Evolutionary conservation across 2,329 filamentous ascomycete genomes (phyloP).

Genomic region (Beauveria pseudobassiana): DNA sequence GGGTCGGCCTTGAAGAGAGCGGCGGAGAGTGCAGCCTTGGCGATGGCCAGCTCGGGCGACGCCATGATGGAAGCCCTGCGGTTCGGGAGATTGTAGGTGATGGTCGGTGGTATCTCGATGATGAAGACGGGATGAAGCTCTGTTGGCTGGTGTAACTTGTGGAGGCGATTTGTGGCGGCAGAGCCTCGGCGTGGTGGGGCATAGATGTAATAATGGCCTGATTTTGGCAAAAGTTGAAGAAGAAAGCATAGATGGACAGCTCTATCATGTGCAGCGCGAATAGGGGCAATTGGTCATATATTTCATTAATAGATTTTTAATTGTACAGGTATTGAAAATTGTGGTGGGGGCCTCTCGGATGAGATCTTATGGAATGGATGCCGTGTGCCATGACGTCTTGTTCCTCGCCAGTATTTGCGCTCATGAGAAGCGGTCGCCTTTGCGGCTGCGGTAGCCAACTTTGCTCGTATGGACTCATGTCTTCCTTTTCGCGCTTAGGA

Average conservation of each 20-base stretch:
- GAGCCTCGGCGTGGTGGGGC: slow-evolving; percentile 12
- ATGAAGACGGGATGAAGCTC: background rate
- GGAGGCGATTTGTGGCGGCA: background rate
- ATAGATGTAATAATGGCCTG: background rate
- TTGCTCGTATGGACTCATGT: slow-evolving; percentile 73
- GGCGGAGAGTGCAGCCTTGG: slow-evolving; percentile 70
- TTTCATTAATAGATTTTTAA: background rate
- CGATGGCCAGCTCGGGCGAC: slow-evolving; percentile 63
- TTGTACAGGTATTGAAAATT: background rate
- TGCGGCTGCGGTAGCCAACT: slow-evolving; percentile 66
- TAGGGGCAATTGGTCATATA: background rate
- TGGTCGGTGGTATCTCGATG: background rate
- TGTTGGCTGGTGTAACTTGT: background rate
- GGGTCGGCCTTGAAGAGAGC: slow-evolving; percentile 68
- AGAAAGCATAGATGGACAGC: background rate
- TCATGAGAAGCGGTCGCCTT: slow-evolving; percentile 77
- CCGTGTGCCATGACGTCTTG: background rate
- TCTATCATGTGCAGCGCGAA: background rate
- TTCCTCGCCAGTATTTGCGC: background rate
- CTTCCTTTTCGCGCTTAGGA: slow-evolving; percentile 56
- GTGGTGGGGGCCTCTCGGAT: background rate
- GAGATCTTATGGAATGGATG: background rate
- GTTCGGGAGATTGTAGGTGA: background rate
- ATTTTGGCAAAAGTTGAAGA: slow-evolving; percentile 1
- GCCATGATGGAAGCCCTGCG: slow-evolving; percentile 42